These are phyloP conservation scores for Camelina laxa DNA, from an alignment of 345 rosid genomes.

Conservation along the genomic window DNA sequence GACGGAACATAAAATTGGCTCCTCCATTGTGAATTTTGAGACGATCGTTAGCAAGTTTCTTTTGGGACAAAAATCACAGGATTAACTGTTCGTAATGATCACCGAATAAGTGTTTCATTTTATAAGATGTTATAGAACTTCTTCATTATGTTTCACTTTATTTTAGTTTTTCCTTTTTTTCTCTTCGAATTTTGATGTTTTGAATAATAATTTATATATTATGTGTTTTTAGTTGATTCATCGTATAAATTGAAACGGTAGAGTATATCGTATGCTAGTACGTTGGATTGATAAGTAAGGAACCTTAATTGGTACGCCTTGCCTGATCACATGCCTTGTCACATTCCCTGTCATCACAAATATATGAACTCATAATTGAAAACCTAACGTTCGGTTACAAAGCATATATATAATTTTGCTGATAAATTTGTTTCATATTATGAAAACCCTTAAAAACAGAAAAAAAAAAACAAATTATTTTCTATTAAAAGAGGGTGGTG, in stretches of 20 bases:
- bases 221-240: background rate
- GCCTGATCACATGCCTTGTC: background rate
- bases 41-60: slow-evolving; percentile 41
- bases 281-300: background rate
- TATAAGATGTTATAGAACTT: background rate
- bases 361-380: background rate
- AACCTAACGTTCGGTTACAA: background rate
- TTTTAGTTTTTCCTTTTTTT: background rate
- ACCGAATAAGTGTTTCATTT: background rate
- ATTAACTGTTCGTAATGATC: background rate
- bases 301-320: background rate
- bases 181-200: too few species aligned
- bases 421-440: background rate
- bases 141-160: background rate
- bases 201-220: too few species aligned
- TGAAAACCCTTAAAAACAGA: too few species aligned
- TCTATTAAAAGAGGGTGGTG: background rate
- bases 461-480: background rate
- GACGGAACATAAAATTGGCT: slow-evolving; percentile 38
- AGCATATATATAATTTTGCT: background rate
- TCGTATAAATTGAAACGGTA: too few species aligned
- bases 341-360: background rate
- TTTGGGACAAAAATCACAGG: slow-evolving; percentile 16
- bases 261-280: background rate
- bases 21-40: slow-evolving; percentile 47